These are phyloP conservation scores for Trametes gibbosa DNA, from an alignment of 768 basidiomycete species.

Conservation along the genomic window DNA sequence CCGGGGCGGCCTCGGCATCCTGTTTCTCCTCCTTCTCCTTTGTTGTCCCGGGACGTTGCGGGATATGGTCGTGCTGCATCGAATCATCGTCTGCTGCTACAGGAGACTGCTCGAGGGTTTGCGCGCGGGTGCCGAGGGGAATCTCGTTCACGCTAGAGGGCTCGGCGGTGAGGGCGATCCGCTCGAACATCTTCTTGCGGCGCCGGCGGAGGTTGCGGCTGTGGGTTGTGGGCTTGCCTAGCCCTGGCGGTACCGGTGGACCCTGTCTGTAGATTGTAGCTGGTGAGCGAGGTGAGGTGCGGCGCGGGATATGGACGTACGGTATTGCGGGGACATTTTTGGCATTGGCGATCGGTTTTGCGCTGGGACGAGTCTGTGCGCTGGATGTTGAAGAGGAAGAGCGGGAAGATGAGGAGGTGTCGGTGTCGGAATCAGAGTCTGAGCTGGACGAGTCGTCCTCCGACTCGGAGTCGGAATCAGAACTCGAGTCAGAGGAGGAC, in stretches of 20 bases:
- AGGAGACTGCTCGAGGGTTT: neutral
- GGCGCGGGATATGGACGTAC: neutral
- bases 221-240: conserved; percentile 56
- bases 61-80: neutral
- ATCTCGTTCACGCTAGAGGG: conserved; percentile 43
- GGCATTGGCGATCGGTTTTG: no score
- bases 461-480: conserved; percentile 12
- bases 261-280: conserved; percentile 10
- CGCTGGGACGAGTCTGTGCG: neutral
- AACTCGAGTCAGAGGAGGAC: conserved; percentile 13
- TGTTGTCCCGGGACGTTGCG: neutral
- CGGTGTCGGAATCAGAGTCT: conserved; percentile 22
- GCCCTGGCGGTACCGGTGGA: conserved; percentile 52
- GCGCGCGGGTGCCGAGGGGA: conserved; percentile 36
- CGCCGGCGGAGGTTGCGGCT: conserved; percentile 57
- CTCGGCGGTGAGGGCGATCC: conserved; percentile 14
- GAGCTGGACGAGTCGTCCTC: conserved; percentile 21
- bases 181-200: conserved; percentile 40
- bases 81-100: neutral
- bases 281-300: conserved; percentile 20
- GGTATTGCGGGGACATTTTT: no score
- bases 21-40: neutral
- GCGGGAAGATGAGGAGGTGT: conserved; percentile 29
- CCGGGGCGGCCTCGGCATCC: conserved; percentile 22
- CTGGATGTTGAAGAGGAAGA: neutral